Base-by-base conservation (phyloP, 805 yeast genomes). In the Grigorovia yakushimaensis region DNA sequence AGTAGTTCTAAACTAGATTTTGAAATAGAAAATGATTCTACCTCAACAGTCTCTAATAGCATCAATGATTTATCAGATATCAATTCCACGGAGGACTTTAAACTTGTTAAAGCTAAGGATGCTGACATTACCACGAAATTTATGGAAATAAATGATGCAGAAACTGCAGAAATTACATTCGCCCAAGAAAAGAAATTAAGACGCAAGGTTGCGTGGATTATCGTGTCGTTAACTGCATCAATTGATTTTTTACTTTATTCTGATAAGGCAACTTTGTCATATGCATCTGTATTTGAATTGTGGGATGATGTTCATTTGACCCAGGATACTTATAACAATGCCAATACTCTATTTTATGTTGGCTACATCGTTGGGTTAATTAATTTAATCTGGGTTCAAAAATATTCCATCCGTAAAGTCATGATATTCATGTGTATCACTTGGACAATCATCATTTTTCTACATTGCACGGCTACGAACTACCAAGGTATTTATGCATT, bases 261-360 rank as follows among this genome's bases (percentile, higher is more conserved):
- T 58, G 81, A 77, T 57, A 77, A 77, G 52, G 76, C 76, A 3
- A 71, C 78, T 3, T 53, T 76, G 41, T 69, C 76, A 0, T 77
- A 73, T 53, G 69, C 74, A 15, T 65, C 78, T 0, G 66, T 76
- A 43, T 65, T 76, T 45, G 80, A 73, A 1, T 59, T 77, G 23
- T 74, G 67, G 60, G 69, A 64, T 7, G 77, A 72, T 48, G 73
- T 77, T 1, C 69, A 71, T 2, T 55, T 78, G 23, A 61, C 64
- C 23, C 72, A 72, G 52, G 54, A 67, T 44, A 66, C 65, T 44
- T 77, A 73, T 56, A 72, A 73, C 52, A 73, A 74, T 47, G 64
- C 74, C 17, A 74, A 75, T 50, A 73, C 81, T 2, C 49, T 77
- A n/a, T 77, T 76, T 53, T 76, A 76, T 54, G 76, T 70, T 21